Evolutionary conservation across 208 protist genomes (phyloP), one percentile per base, ranked within the genome.

Genomic region (Ichthyophonus hoferi): DNA sequence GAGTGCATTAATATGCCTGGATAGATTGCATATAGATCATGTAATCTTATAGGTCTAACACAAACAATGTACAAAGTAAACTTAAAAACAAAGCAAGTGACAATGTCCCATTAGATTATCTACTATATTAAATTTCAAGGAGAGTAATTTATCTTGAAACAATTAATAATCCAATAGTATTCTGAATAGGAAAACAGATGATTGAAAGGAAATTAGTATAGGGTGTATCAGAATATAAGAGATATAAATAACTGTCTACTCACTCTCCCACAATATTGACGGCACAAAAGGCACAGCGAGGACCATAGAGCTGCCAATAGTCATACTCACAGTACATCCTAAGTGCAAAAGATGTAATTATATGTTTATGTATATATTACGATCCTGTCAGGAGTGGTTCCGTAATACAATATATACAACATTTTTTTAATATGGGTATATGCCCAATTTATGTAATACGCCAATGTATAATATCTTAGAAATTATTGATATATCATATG

Each of bases 271-370:
- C 24, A 50, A 85, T 85, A 33, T 85, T 17, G 14, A 41, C n/a
- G 3, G 81, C 24, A 38, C 81, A 85, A 43, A n/a, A n/a, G 40
- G n/a, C 35, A 35, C 81, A 85, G 3, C 81, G 35, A 24, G 81
- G 81, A 34, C 81, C 81, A 34, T 85, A 38, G 24, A 85, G 39
- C 33, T 85, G 81, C 81, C 81, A 85, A 50, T 41, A 85, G 40
- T 85, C 81, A 35, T 85, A 7, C 12, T 85, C 39, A 35, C 81
- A 85, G 81, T 85, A 85, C 38, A 85, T 67, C 50, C 50, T 67
- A 24, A n/a, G n/a, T 67, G 50, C 14, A 67, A 67, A 67, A 24
- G 7, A 7, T 7, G 7, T 67, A 67, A 24, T 67, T n/a, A n/a
- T 24, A 67, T 67, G 24, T 67, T n/a, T 67, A 67, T 67, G 24